Evolutionary conservation across 331 rosid species (phyloP).

Genomic region (Dryas integrifolia): DNA sequence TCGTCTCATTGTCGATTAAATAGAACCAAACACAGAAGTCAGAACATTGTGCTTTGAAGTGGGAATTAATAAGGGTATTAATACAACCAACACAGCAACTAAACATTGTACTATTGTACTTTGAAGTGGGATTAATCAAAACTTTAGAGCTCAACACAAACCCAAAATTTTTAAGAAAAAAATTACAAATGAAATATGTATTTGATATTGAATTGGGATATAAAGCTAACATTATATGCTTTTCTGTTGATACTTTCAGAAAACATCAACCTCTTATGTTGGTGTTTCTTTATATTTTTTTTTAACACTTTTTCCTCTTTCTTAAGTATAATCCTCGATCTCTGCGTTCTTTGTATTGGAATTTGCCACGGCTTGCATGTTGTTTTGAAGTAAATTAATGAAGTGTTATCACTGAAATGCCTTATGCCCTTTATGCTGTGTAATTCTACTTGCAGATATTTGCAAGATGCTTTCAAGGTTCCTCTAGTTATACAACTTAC

Average conservation of each 20-base stretch:
- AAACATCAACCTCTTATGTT: background rate
- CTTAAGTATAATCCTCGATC: background rate
- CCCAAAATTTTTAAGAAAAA: no score
- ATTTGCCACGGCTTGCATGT: background rate
- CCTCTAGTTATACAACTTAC: conserved; percentile 95
- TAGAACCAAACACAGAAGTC: no score
- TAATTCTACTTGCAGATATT: conserved; percentile 51
- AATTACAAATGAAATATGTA: no score
- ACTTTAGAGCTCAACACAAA: no score
- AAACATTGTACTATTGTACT: no score
- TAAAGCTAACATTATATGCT: no score
- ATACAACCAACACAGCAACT: no score
- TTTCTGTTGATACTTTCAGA: no score
- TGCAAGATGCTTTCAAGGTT: conserved; percentile 97
- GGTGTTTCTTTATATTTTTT: conserved; percentile 4
- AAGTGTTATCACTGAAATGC: background rate
- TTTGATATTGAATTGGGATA: no score
- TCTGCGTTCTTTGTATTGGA: background rate
- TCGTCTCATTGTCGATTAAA: background rate
- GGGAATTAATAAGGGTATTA: no score
- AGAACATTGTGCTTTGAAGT: no score
- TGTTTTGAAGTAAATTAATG: background rate
- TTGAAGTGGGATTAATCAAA: no score
- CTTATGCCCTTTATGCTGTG: conserved; percentile 7
- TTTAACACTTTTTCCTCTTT: background rate